Evolutionary conservation across 176 grass and related monocot species (phyloP).

Genomic region (maize (Zea mays)): Zm-B73-REFERENCE-NAM-5.0 NC_050098.1:187951001-187951500

Average conservation of each 20-base stretch:
- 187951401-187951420: neutral
- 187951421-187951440: neutral
- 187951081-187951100: slow-evolving; percentile 71
- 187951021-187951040: neutral
- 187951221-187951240: neutral
- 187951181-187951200: slow-evolving; percentile 33
- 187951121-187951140: slow-evolving; percentile 68
- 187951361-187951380: neutral
- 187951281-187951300: neutral
- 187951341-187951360: neutral
- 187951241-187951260: slow-evolving; percentile 17
- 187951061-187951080: slow-evolving; percentile 37
- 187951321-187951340: neutral
- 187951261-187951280: neutral
- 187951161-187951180: slow-evolving; percentile 73
- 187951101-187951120: slow-evolving; percentile 57
- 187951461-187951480: slow-evolving; percentile 36
- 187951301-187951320: neutral
- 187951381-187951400: neutral
- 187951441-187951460: slow-evolving; percentile 6
- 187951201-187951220: neutral
- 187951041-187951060: too few species aligned
- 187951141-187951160: slow-evolving; percentile 73
- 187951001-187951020: slow-evolving; percentile 70
- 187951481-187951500: neutral